Evolutionary conservation across 768 basidiomycete species (phyloP).

Genomic region (Panaeolus cyanescens): DNA sequence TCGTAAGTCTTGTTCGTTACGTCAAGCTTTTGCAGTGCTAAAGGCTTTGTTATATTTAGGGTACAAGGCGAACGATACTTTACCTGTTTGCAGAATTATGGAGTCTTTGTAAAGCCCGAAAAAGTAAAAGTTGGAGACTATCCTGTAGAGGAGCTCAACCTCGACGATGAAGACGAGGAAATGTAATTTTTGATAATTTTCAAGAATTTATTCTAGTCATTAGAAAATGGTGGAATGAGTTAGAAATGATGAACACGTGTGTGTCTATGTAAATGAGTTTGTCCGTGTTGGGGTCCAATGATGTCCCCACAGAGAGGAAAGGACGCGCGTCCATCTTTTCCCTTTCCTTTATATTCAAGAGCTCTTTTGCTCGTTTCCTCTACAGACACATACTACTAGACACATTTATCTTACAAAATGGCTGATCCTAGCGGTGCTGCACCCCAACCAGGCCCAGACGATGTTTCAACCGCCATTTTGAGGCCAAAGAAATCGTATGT

Average conservation of each 20-base stretch:
- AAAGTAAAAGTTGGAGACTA: conserved; percentile 84
- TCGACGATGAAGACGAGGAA: conserved; percentile 71
- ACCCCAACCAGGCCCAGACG: conserved; percentile 84
- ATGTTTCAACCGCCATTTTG: conserved; percentile 92
- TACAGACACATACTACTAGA: conserved; percentile 20
- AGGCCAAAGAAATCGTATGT: conserved; percentile 97
- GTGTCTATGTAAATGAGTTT: conserved; percentile 29
- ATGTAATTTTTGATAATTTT: conserved; percentile 42
- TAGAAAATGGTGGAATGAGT: conserved; percentile 37
- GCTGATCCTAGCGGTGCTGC: conserved; percentile 85
- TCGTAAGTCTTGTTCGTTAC: conserved; percentile 57
- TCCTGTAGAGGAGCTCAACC: conserved; percentile 77
- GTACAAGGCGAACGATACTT: conserved; percentile 90
- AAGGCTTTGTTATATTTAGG: conserved; percentile 38
- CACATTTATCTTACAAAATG: conserved; percentile 36
- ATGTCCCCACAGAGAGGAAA: conserved; percentile 17
- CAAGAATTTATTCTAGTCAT: background rate
- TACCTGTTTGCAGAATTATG: conserved; percentile 71
- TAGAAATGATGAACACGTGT: conserved; percentile 32
- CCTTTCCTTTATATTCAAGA: conserved; percentile 26
- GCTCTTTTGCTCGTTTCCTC: conserved; percentile 22
- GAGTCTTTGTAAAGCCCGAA: conserved; percentile 86
- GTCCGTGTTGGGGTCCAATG: conserved; percentile 28
- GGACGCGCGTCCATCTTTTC: conserved; percentile 42
- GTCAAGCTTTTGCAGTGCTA: conserved; percentile 6